Base-by-base conservation (phyloP, 2,329 filamentous ascomycete genomes). In the Acrocalymma vagum region DNA sequence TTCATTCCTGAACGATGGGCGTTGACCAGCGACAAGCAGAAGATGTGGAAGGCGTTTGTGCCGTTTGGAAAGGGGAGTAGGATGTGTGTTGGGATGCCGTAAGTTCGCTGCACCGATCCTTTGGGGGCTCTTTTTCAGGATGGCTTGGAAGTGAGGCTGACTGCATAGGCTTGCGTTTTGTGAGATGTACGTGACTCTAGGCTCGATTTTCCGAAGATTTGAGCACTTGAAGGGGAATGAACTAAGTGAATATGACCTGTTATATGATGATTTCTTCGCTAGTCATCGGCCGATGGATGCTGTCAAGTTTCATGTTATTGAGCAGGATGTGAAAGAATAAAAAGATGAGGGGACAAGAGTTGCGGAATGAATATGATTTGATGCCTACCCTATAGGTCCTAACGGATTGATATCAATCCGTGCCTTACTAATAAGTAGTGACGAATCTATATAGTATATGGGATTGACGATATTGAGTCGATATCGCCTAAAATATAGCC, bases 1-100 rank as follows among this genome's bases (percentile, higher is more conserved):
- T 41, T 41, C 34, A 31, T 31, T 29, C 39, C 39, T 16, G 51
- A 65, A 37, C 40, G 62, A 10, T 67, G 61, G 62, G 32, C 60
- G 4, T 20, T 32, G 18, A 32, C 29, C 17, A 23, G 16, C 18
- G 40, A 40, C 9, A 33, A 40, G 35, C 34, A 36, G 20, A 28
- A 18, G 14, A 18, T 5, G 3, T 14, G 26, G 22, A 37, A 23
- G 32, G 24, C 16, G 32, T 38, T 38, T 29, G 24, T 20, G 25
- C 24, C 34, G 17, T 38, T 38, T 26, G 25, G 34, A 15, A 38
- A 29, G 16, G 34, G 34, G 24, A 38, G 24, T 22, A 28, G 34
- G 34, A 28, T 29, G 23, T 38, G 34, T 38, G 17, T 38, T 22
- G 34, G 34, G 20, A 38, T 38, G 23, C 23, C 20, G 34, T 38